A percentile compares a stretch with the other conserved stretches of the same genome.
Evolutionary conservation across 352 stramenopile genomes (phyloP).

Genomic region (Phytophthora pluvialis): DNA sequence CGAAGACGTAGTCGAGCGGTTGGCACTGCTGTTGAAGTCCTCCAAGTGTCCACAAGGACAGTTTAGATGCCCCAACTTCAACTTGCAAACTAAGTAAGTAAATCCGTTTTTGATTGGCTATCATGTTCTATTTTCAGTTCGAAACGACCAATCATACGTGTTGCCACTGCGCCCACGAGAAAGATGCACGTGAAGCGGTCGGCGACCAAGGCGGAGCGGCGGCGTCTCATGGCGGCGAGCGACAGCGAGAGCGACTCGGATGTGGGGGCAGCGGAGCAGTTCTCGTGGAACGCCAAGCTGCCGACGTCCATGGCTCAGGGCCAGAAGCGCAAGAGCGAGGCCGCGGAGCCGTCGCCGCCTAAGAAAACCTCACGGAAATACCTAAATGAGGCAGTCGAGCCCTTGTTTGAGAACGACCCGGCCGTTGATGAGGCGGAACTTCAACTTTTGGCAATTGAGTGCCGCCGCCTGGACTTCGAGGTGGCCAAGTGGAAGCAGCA

Average conservation of each 20-base stretch:
- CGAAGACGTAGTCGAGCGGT: constrained; percentile 11
- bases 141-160: constrained; percentile 4
- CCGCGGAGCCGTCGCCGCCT: background rate
- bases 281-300: background rate
- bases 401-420: background rate
- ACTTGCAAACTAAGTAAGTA: background rate
- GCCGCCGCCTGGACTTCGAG: constrained; percentile 27
- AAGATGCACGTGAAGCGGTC: constrained; percentile 22
- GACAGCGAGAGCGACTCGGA: constrained; percentile 12
- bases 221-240: constrained; percentile 2
- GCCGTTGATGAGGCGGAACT: constrained; percentile 14
- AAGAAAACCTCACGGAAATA: background rate
- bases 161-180: too few species aligned
- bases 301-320: background rate
- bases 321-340: constrained; percentile 23
- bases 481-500: constrained; percentile 40
- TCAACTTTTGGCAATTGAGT: constrained; percentile 30
- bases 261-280: background rate
- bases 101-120: constrained; percentile 4
- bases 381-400: background rate
- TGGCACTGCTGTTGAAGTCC: constrained; percentile 22
- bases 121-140: background rate
- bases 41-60: background rate
- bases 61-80: constrained; percentile 6
- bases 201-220: constrained; percentile 1